Conservation (phyloP, 495 filamentous ascomycete genomes). For the Cercophora newfieldiana region DNA sequence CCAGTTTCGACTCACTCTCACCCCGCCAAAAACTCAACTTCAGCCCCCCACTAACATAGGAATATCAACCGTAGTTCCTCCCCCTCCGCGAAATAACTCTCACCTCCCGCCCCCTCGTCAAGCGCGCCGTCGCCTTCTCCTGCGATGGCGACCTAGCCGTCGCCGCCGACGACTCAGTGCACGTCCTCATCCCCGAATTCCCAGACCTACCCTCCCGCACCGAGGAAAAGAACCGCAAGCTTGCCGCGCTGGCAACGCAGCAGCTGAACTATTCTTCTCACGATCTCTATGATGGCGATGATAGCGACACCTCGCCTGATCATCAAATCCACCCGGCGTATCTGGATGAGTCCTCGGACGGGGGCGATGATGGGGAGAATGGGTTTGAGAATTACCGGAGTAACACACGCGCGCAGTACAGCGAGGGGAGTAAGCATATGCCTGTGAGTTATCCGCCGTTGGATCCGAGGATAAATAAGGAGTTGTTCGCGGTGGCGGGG, state of each 20-base stretch:
- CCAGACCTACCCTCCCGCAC: conserved; percentile 28
- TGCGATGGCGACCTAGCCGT: conserved; percentile 51
- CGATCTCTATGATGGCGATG: neutral
- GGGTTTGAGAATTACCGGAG: conserved; percentile 16
- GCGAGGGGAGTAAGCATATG: conserved; percentile 38
- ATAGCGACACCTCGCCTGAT: neutral
- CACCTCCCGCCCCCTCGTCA: conserved; percentile 41
- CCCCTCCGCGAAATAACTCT: conserved; percentile 48
- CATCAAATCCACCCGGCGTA: too few relatives aligned
- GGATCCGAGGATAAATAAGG: conserved; percentile 37
- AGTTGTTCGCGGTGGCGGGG: conserved; percentile 31
- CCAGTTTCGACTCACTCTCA: conserved; percentile 4
- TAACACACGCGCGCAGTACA: conserved; percentile 31
- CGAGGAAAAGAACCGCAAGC: conserved; percentile 9
- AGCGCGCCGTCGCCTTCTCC: conserved; percentile 49
- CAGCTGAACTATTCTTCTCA: neutral
- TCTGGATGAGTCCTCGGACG: conserved; percentile 27
- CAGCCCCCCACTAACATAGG: conserved; percentile 11
- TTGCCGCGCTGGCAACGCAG: neutral
- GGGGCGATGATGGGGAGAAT: conserved; percentile 22
- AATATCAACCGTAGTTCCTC: conserved; percentile 26
- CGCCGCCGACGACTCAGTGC: conserved; percentile 49
- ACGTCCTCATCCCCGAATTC: conserved; percentile 48
- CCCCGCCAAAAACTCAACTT: neutral
- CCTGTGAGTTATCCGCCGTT: conserved; percentile 37